phyloP scores from a whole-genome alignment of 83 land plant species.

The Picea abies region DNA sequence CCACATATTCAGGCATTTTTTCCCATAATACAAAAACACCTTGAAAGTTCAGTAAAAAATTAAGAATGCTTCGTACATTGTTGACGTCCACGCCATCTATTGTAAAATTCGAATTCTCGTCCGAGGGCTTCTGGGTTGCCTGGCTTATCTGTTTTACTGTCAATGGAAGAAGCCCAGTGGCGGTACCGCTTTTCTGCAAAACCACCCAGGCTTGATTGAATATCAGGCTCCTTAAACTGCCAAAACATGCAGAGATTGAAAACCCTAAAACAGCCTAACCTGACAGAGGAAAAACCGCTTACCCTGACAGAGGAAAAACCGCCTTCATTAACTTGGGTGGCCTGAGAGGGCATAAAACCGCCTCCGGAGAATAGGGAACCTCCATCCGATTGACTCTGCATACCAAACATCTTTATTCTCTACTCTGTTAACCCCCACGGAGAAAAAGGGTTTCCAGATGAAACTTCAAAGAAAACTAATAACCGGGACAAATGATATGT shows the following conservation, averaged over 20 bases:
- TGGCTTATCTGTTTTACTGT: conserved; percentile 89
- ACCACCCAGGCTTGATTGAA: neutral
- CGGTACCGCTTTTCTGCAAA: conserved; percentile 60
- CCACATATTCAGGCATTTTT: neutral
- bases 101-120: conserved; percentile 61
- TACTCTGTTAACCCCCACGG: neutral
- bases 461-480: too few relatives aligned
- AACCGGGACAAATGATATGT: too few relatives aligned
- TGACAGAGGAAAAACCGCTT: neutral
- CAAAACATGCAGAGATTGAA: neutral
- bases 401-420: conserved; percentile 1
- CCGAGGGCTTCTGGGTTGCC: conserved; percentile 57
- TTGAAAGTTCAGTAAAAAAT: neutral
- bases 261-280: too few relatives aligned
- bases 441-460: too few relatives aligned
- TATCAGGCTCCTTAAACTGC: neutral
- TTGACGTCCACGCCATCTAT: conserved; percentile 85
- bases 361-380: conserved; percentile 90
- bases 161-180: conserved; percentile 66
- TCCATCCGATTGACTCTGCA: conserved; percentile 52
- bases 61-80: conserved; percentile 44
- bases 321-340: conserved; percentile 57
- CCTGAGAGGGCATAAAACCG: conserved; percentile 98
- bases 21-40: too few relatives aligned
- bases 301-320: conserved; percentile 47